Evolutionary conservation across 495 filamentous ascomycete genomes (phyloP).

Genomic region (Aspergillus conjunctus): DNA sequence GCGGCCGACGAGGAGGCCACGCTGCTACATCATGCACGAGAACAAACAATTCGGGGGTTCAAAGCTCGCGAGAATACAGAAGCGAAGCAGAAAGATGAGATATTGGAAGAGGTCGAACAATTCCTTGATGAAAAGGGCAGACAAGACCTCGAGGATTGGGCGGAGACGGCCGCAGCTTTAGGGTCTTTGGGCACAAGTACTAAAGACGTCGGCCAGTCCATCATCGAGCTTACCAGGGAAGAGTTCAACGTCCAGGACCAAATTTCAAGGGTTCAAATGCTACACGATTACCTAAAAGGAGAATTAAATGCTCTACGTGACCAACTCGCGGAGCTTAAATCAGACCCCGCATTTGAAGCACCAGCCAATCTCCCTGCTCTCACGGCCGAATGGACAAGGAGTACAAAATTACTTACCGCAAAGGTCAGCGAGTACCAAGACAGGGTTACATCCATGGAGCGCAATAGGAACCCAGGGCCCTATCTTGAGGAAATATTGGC

Average conservation of each 20-base stretch:
- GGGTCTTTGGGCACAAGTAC: constrained; percentile 38
- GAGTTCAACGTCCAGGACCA: constrained; percentile 44
- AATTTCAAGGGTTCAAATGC: constrained; percentile 58
- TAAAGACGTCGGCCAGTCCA: constrained; percentile 41
- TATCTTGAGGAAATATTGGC: constrained; percentile 54
- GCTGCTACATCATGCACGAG: constrained; percentile 49
- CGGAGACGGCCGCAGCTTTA: constrained; percentile 37
- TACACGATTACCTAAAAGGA: constrained; percentile 47
- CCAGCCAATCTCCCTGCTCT: constrained; percentile 54
- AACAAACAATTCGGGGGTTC: constrained; percentile 41
- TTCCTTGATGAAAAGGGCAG: constrained; percentile 42
- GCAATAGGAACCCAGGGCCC: constrained; percentile 38
- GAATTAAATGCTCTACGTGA: constrained; percentile 41
- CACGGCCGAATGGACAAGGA: constrained; percentile 64
- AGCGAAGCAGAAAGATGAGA: constrained; percentile 38
- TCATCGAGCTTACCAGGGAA: constrained; percentile 47
- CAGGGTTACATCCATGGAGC: constrained; percentile 45
- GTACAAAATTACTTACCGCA: constrained; percentile 57
- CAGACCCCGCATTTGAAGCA: constrained; percentile 52
- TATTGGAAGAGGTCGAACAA: constrained; percentile 45
- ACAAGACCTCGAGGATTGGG: constrained; percentile 42
- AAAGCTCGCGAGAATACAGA: constrained; percentile 36
- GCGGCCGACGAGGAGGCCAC: constrained; percentile 74
- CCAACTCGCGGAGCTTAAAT: constrained; percentile 43
- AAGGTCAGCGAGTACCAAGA: constrained; percentile 62